phyloP scores from a whole-genome alignment of 371 early-diverging fungal species.

The Zychaea mexicana region DNA sequence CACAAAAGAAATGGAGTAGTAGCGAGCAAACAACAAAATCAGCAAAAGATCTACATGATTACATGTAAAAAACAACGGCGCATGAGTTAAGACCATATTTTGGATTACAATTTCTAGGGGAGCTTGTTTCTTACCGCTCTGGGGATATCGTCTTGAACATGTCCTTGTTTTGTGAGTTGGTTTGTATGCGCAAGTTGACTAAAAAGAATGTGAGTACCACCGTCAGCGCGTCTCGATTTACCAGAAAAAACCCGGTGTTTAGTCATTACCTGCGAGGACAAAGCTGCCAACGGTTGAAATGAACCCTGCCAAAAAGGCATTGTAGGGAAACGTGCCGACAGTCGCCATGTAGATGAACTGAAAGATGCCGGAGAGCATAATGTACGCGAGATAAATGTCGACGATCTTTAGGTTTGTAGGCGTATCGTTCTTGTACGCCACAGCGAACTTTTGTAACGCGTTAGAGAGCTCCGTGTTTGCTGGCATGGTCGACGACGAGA shows the following conservation, averaged over 20 bases:
- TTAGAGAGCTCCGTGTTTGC: background rate
- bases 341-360: constrained; percentile 87
- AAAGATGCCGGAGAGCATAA: constrained; percentile 82
- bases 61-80: constrained; percentile 1
- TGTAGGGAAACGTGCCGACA: constrained; percentile 95
- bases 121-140: constrained; percentile 17
- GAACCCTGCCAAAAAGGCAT: constrained; percentile 96
- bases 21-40: constrained; percentile 53
- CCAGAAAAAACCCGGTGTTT: too few relatives aligned
- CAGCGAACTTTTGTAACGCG: background rate
- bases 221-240: too few relatives aligned
- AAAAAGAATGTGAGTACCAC: constrained; percentile 8
- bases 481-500: background rate
- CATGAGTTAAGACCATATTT: background rate
- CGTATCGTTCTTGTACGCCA: constrained; percentile 66
- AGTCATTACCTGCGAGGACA: constrained; percentile 80
- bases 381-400: constrained; percentile 89
- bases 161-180: constrained; percentile 23
- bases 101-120: background rate
- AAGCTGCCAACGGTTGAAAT: constrained; percentile 91
- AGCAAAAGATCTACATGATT: constrained; percentile 47
- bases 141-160: constrained; percentile 26
- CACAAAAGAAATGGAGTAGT: constrained; percentile 54
- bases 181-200: constrained; percentile 42
- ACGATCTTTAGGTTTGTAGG: constrained; percentile 82